phyloP scores from a whole-genome alignment of 164 flowering plant species.

The Echeveria elegans region DNA sequence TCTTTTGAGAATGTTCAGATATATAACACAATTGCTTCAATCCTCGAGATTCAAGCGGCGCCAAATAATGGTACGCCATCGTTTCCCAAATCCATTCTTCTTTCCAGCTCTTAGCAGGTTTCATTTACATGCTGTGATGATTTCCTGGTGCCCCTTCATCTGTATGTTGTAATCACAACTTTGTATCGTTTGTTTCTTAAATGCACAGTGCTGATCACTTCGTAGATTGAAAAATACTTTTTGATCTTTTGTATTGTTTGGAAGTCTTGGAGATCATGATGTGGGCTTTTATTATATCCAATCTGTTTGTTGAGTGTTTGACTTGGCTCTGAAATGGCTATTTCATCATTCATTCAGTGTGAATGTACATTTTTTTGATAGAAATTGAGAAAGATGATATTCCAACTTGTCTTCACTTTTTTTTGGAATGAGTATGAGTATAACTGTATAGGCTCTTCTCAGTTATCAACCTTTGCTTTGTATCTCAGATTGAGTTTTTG shows the following conservation, averaged over 20 bases:
- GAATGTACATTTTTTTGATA: too few relatives aligned
- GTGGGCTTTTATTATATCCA: too few relatives aligned
- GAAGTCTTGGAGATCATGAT: too few relatives aligned
- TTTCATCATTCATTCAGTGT: too few relatives aligned
- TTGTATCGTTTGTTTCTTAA: neutral
- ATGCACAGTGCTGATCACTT: neutral
- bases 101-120: slow-evolving; percentile 26
- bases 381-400: too few relatives aligned
- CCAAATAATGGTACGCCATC: slow-evolving; percentile 67
- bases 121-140: neutral
- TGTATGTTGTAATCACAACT: neutral
- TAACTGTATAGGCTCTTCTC: too few relatives aligned
- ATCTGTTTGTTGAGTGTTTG: too few relatives aligned
- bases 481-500: too few relatives aligned
- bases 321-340: too few relatives aligned
- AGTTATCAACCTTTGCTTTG: too few relatives aligned
- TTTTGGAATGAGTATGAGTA: too few relatives aligned
- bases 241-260: neutral
- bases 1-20: slow-evolving; percentile 91
- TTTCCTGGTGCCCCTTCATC: neutral
- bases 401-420: too few relatives aligned
- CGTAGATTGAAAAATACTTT: neutral
- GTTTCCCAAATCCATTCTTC: slow-evolving; percentile 50
- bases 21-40: slow-evolving; percentile 59
- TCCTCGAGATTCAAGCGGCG: slow-evolving; percentile 66